These are phyloP conservation scores for Fusarium begoniae DNA, from an alignment of 2,329 filamentous ascomycete species.

Conservation along the genomic window DNA sequence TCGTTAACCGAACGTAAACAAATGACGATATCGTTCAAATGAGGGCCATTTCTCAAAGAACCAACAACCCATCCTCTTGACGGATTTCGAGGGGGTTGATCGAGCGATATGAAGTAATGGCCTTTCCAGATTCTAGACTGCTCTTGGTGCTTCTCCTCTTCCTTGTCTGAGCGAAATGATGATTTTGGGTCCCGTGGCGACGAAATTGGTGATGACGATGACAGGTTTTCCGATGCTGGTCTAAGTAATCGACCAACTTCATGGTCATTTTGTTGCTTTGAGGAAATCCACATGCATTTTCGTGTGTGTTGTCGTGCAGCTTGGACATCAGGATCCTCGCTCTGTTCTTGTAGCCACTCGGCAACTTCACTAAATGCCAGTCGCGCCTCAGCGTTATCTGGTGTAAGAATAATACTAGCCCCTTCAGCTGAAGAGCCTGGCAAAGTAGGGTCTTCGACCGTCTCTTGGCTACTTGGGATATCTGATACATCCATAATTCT, in stretches of 20 bases:
- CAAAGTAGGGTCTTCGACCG: background rate
- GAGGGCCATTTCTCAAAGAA: accelerated
- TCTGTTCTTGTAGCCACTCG: accelerated
- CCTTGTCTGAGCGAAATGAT: accelerated
- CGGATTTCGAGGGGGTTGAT: background rate
- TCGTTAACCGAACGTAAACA: accelerated
- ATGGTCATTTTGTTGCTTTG: background rate
- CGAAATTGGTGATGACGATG: background rate
- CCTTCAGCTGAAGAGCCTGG: background rate
- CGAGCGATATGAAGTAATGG: background rate
- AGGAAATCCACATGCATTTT: background rate
- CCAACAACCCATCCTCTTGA: background rate
- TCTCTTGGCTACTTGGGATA: background rate
- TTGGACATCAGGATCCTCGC: accelerated
- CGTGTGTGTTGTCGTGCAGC: background rate
- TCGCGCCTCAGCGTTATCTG: background rate
- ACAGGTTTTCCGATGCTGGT: accelerated
- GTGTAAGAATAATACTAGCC: background rate
- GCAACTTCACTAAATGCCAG: background rate
- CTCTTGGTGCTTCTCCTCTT: background rate
- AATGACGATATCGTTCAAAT: background rate
- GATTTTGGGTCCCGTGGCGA: background rate
- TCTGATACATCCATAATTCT: background rate
- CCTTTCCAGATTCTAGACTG: background rate
- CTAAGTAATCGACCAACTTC: accelerated